These are phyloP conservation scores for Exserohilum turcica DNA, from an alignment of 2,329 filamentous ascomycete species.

Conservation along the genomic window DNA sequence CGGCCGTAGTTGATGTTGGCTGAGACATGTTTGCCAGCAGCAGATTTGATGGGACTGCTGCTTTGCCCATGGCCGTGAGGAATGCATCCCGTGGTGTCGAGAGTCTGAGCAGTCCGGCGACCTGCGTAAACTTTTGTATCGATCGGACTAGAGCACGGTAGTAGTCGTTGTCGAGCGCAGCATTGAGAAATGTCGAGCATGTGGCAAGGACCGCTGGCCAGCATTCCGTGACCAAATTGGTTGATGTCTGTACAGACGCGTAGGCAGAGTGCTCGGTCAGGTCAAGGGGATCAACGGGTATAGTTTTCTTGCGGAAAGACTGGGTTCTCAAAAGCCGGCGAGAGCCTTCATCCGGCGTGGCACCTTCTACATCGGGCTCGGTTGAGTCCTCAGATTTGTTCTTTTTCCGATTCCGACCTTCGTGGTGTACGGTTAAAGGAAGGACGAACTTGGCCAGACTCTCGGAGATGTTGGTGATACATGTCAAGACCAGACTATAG, in stretches of 20 bases:
- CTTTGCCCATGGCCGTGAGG: slow-evolving; percentile 89
- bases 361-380: slow-evolving; percentile 25
- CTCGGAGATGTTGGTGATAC: slow-evolving; percentile 88
- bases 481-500: slow-evolving; percentile 85
- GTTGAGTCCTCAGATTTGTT: slow-evolving; percentile 48
- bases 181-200: slow-evolving; percentile 93
- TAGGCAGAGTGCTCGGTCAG: slow-evolving; percentile 74
- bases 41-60: slow-evolving; percentile 82
- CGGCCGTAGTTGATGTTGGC: slow-evolving; percentile 51
- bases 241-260: slow-evolving; percentile 74
- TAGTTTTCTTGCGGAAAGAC: slow-evolving; percentile 74
- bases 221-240: slow-evolving; percentile 83
- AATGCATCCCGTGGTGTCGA: slow-evolving; percentile 90
- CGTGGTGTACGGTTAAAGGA: slow-evolving; percentile 83
- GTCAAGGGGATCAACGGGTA: slow-evolving; percentile 82
- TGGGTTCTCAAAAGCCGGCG: slow-evolving; percentile 62
- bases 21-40: slow-evolving; percentile 49
- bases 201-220: slow-evolving; percentile 96
- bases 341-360: slow-evolving; percentile 31
- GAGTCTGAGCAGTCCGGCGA: slow-evolving; percentile 84
- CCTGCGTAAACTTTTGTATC: slow-evolving; percentile 94
- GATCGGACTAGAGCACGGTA: slow-evolving; percentile 90
- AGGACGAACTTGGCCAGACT: slow-evolving; percentile 91
- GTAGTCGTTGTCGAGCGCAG: slow-evolving; percentile 88
- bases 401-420: slow-evolving; percentile 56